Evolutionary conservation across 306 rosid genomes (phyloP), one percentile per base, ranked within the genome.

Genomic region (Dryas drummondii): DNA sequence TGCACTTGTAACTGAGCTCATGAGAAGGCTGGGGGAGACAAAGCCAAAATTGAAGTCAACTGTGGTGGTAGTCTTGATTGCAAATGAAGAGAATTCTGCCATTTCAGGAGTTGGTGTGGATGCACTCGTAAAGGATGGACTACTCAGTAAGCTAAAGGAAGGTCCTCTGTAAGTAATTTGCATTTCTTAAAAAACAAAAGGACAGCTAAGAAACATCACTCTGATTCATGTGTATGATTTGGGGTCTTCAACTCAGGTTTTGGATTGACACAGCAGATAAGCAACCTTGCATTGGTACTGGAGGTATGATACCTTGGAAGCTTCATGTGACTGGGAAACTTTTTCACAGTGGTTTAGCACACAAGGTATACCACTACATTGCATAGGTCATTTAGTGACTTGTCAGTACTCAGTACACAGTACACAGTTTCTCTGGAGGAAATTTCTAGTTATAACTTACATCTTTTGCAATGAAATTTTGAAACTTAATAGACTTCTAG

Each of bases 201-300:
- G 15, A 22, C 4, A 51, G 12, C 46, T 3, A 67, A 56, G 44
- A 61, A 9, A 54, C 41, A 27, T 16, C 2, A 10, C 60, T 7
- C 54, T 77, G 13, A 66, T 53, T 62, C 57, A 27, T 63, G 54
- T 81, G 60, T 71, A 72, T 52, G 59, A 51, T 68, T 74, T 59
- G 73, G 79, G 69, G 2, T 8, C 74, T 60, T 78, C 62, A 53
- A 32, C 50, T 46, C 83, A 92, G 99, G 87, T 92, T 78, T 84
- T 94, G 98, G 99, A 81, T 92, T 48, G 97, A 94, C 76, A 89
- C 96, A 4, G 96, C 97, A 1, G 99, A 94, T 82, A 92, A 92
- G 78, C 99, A 94, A 73, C 99, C 99, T 16, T 89, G 99, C 40
- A 62, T 94, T 16, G 99, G 98, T 42, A 94, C 98, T 44, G 99